A percentile compares a stretch with the other conserved stretches of the same genome.
Conservation (phyloP, 805 yeast species). For the Kregervanrija delftensis region DNA sequence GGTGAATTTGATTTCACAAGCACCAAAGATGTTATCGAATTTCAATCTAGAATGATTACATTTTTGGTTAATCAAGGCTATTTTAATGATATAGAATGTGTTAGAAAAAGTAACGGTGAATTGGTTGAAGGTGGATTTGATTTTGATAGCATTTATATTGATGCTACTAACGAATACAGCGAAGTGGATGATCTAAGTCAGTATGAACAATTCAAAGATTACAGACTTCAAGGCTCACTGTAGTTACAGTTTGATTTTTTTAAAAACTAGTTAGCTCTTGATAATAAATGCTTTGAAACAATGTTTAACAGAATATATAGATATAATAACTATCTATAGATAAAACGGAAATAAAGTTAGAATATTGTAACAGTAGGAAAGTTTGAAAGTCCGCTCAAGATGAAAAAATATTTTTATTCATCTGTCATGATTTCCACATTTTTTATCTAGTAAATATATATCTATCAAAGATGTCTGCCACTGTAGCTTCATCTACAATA, state of each 20-base stretch:
- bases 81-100: slow-evolving; percentile 19
- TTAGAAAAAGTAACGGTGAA: slow-evolving; percentile 6
- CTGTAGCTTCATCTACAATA: slow-evolving; percentile 35
- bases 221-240: neutral
- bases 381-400: too few relatives aligned
- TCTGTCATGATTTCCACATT: neutral
- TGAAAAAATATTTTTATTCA: neutral
- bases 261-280: too few relatives aligned
- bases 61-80: slow-evolving; percentile 36
- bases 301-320: too few relatives aligned
- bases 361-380: too few relatives aligned
- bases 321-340: too few relatives aligned
- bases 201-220: slow-evolving; percentile 2
- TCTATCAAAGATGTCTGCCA: slow-evolving; percentile 17
- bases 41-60: slow-evolving; percentile 48
- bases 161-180: too few relatives aligned
- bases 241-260: too few relatives aligned
- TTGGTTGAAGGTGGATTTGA: slow-evolving; percentile 1
- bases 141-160: neutral
- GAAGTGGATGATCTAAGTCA: neutral
- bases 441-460: neutral
- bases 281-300: too few relatives aligned
- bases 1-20: slow-evolving; percentile 28
- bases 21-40: slow-evolving; percentile 41
- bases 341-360: too few relatives aligned